Percentiles rank a stretch among this genome's conserved stretches.
phyloP scores from a whole-genome alignment of 1,139 yeast genomes.

The Yamadazyma triangularis region DNA sequence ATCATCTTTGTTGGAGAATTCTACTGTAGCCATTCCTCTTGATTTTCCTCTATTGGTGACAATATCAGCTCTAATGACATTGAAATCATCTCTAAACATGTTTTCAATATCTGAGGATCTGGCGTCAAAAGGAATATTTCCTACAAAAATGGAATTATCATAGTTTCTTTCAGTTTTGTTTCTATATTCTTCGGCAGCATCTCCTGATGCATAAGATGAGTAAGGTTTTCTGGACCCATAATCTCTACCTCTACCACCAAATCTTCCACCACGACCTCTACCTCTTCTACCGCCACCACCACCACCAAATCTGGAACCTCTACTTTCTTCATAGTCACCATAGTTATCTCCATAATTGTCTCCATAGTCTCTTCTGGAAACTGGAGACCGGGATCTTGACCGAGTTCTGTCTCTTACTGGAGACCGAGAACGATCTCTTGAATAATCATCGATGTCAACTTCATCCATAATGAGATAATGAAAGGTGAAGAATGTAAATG shows the following conservation, averaged over 20 bases:
- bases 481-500: no score
- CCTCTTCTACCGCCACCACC: no score
- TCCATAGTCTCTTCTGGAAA: slow-evolving; percentile 20
- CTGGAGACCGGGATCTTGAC: slow-evolving; percentile 12
- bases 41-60: slow-evolving; percentile 80
- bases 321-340: no score
- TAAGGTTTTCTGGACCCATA: slow-evolving; percentile 20
- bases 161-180: slow-evolving; percentile 58
- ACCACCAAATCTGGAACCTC: slow-evolving; percentile 17
- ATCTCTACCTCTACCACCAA: slow-evolving; percentile 20
- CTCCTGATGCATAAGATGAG: no score
- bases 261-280: no score
- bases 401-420: slow-evolving; percentile 42
- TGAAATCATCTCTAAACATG: slow-evolving; percentile 60
- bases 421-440: slow-evolving; percentile 49
- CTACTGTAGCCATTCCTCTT: slow-evolving; percentile 93
- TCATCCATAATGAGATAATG: slow-evolving; percentile 16
- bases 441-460: slow-evolving; percentile 54
- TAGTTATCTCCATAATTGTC: no score
- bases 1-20: slow-evolving; percentile 62
- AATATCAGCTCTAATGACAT: slow-evolving; percentile 80
- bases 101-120: slow-evolving; percentile 57
- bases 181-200: slow-evolving; percentile 29
- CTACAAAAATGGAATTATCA: slow-evolving; percentile 66
- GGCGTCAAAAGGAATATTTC: slow-evolving; percentile 66